phyloP scores from a whole-genome alignment of 2,329 filamentous ascomycete species.

The Tolypocladium ophioglossoides region DNA sequence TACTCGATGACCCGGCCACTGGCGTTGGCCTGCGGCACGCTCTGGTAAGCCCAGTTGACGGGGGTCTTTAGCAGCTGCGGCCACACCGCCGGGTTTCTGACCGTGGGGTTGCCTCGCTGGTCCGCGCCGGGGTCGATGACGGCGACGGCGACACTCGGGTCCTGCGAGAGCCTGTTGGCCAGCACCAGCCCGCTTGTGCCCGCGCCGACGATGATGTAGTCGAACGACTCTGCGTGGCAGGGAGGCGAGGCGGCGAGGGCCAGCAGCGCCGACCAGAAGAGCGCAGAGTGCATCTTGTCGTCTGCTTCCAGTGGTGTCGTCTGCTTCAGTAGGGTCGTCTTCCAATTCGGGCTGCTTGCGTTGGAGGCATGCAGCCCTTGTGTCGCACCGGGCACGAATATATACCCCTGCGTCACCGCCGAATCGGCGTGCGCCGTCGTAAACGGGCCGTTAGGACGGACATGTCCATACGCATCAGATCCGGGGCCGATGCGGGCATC shows the following conservation, averaged over 20 bases:
- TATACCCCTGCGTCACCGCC: too few species aligned
- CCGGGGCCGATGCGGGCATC: not conserved
- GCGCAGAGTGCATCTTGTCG: not conserved
- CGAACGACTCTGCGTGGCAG: conserved; percentile 6
- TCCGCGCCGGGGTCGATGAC: conserved; percentile 27
- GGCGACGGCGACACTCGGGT: conserved; percentile 19
- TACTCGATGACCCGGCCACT: conserved; percentile 21
- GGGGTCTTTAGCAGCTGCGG: conserved; percentile 13
- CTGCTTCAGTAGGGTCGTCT: too few species aligned
- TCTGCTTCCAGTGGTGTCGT: not conserved
- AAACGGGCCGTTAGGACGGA: not conserved
- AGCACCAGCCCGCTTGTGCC: conserved; percentile 25
- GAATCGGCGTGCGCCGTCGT: not conserved
- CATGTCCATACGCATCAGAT: not conserved
- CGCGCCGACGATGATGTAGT: conserved; percentile 28
- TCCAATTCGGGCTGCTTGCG: not conserved
- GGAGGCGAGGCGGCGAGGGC: not conserved
- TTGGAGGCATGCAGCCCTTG: not conserved
- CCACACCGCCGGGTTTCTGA: conserved; percentile 18
- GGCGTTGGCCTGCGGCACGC: conserved; percentile 17
- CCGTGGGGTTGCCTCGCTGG: conserved; percentile 20
- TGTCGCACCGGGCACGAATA: not conserved
- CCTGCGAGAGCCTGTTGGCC: conserved; percentile 24
- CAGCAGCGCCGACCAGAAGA: not conserved
- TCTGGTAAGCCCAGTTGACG: conserved; percentile 24